phyloP scores from a whole-genome alignment of 2,329 filamentous ascomycete species.

The Colletotrichum camelliae region DNA sequence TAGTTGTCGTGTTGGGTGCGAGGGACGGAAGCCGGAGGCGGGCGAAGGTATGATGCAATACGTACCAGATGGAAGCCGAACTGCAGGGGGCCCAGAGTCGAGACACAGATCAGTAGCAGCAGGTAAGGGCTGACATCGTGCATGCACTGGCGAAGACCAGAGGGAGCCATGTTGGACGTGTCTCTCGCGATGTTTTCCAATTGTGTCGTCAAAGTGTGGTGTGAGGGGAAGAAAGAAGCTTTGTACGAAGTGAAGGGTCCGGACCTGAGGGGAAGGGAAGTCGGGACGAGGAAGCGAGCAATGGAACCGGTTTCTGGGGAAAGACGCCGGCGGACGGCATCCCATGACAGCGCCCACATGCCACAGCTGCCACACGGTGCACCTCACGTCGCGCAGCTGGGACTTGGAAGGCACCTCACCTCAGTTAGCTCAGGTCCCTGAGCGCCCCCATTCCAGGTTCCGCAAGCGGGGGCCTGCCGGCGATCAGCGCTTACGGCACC shows the following conservation, averaged over 20 bases:
- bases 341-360: not conserved
- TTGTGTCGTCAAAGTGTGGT: not conserved
- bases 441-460: conserved; percentile 4
- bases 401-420: not conserved
- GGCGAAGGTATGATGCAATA: conserved; percentile 17
- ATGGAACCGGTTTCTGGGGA: not conserved
- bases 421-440: not conserved
- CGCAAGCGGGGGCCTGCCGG: not conserved
- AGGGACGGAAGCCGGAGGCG: not conserved
- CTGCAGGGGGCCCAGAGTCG: conserved; percentile 86
- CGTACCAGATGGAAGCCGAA: conserved; percentile 92
- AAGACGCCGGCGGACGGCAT: not conserved
- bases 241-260: not conserved
- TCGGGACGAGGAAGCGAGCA: conserved; percentile 10
- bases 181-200: not conserved
- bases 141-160: conserved; percentile 43
- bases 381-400: not conserved
- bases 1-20: not conserved
- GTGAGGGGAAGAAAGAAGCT: not conserved
- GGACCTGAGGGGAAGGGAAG: not conserved
- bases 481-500: not conserved
- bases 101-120: conserved; percentile 74
- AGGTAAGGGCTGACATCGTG: conserved; percentile 75
- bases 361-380: not conserved
- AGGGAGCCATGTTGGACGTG: conserved; percentile 34